Evolutionary conservation across 2,329 filamentous ascomycete species (phyloP).

Genomic region (Colletotrichum limetticola): DNA sequence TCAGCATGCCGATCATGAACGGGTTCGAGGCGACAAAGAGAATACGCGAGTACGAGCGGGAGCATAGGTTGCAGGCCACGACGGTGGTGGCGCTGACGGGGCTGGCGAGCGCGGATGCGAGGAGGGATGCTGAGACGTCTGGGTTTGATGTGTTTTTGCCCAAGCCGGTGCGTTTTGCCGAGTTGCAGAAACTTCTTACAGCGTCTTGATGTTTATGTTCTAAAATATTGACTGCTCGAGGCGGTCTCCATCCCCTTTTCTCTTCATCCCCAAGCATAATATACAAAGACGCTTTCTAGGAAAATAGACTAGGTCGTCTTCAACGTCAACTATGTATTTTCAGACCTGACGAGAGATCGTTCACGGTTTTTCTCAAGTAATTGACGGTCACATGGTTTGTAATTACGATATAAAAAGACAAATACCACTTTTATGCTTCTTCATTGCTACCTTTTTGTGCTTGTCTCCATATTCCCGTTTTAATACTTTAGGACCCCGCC

Average conservation of each 20-base stretch:
- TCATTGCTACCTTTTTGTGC: too few relatives aligned
- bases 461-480: neutral
- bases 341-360: too few relatives aligned
- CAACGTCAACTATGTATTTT: neutral
- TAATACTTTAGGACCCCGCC: too few relatives aligned
- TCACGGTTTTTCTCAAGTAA: neutral
- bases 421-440: neutral
- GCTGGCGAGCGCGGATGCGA: conserved; percentile 58
- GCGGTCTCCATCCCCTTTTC: too few relatives aligned
- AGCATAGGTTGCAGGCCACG: conserved; percentile 50
- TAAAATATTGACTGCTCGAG: neutral
- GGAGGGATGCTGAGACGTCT: conserved; percentile 58
- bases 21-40: conserved; percentile 59
- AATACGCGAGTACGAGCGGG: conserved; percentile 60
- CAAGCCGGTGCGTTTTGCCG: conserved; percentile 58
- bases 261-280: neutral
- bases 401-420: neutral
- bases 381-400: neutral
- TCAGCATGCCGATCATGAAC: conserved; percentile 67
- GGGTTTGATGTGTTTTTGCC: conserved; percentile 63
- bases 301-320: neutral
- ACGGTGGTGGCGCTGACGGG: conserved; percentile 64
- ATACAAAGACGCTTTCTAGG: neutral
- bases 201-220: neutral
- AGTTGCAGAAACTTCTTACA: conserved; percentile 51